Evolutionary conservation across 331 rosid genomes (phyloP), one percentile per base, ranked within the genome.

Genomic region (Quercus tomentella): DNA sequence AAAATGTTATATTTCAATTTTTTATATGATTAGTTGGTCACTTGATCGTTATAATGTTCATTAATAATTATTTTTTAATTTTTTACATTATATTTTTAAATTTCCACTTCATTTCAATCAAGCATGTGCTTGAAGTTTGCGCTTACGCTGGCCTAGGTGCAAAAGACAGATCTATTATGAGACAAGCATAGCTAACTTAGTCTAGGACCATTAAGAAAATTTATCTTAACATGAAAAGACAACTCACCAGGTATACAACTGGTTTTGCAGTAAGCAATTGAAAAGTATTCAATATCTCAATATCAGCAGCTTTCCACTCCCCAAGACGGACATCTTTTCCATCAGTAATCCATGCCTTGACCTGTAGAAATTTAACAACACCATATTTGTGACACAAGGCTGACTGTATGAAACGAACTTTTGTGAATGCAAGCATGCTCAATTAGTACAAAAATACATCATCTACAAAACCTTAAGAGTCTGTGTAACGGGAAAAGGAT

Each of bases 241-340:
- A 65, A 76, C 56, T 81, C 84, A 96, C 99, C 96, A 96, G 84
- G 89, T 93, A 96, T 57, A 96, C 96, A 87, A 96, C 97, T 28
- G 98, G 96, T 75, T 96, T 96, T 81, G 99, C 99, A 52, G 97
- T 90, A 49, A 96, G 97, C 93, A 96, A 87, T 86, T 96, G 99
- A 74, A 93, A 93, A 73, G 98, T 82, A 90, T 96, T 96, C 63
- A 93, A 62, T 82, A 96, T 90, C 85, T 96, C 99, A 22, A 87
- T 79, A 54, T 96, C 98, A 74, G 99, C 97, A 85, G 97, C 86
- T 82, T 96, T 93, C 99, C 98, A 93, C 10, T 96, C 99, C 84
- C 97, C 98, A 16, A 96, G 88, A 25, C 99, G 97, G 20, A 96
- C 76, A 89, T 96, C 98, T 87, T 96, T 93, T 82, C 93, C 99